phyloP scores from a whole-genome alignment of 2,329 filamentous ascomycete genomes.

The Camillea tinctor region DNA sequence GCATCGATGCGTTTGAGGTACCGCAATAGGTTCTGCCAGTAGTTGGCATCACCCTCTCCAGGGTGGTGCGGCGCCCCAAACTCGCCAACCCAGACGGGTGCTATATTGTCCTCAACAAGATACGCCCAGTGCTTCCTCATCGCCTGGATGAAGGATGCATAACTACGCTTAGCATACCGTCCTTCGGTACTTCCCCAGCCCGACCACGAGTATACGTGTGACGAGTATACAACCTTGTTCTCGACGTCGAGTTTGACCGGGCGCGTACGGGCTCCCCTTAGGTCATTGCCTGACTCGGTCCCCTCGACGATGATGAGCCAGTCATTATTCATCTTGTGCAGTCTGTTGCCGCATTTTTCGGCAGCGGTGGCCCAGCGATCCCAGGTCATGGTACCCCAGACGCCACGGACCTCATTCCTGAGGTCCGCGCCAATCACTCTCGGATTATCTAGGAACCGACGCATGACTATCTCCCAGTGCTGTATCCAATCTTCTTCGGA shows the following conservation, averaged over 20 bases:
- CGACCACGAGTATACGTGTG: constrained; percentile 69
- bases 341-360: constrained; percentile 59
- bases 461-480: constrained; percentile 66
- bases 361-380: constrained; percentile 62
- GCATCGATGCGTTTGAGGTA: constrained; percentile 58
- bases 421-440: constrained; percentile 66
- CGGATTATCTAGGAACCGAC: constrained; percentile 54
- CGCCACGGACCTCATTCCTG: constrained; percentile 66
- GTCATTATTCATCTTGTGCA: constrained; percentile 58
- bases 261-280: constrained; percentile 52
- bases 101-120: constrained; percentile 53
- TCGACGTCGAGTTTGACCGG: constrained; percentile 57
- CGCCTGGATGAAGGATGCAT: constrained; percentile 59
- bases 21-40: constrained; percentile 63
- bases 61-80: constrained; percentile 58
- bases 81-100: constrained; percentile 69
- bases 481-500: constrained; percentile 65
- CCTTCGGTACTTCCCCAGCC: constrained; percentile 64
- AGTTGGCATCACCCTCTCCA: constrained; percentile 57
- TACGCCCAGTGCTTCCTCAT: constrained; percentile 69
- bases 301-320: constrained; percentile 70
- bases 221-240: constrained; percentile 62
- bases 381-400: constrained; percentile 71
- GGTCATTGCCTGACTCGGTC: constrained; percentile 65
- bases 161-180: constrained; percentile 59